phyloP scores from a whole-genome alignment of 768 basidiomycete genomes.

The Filobasidium wieringae region DNA sequence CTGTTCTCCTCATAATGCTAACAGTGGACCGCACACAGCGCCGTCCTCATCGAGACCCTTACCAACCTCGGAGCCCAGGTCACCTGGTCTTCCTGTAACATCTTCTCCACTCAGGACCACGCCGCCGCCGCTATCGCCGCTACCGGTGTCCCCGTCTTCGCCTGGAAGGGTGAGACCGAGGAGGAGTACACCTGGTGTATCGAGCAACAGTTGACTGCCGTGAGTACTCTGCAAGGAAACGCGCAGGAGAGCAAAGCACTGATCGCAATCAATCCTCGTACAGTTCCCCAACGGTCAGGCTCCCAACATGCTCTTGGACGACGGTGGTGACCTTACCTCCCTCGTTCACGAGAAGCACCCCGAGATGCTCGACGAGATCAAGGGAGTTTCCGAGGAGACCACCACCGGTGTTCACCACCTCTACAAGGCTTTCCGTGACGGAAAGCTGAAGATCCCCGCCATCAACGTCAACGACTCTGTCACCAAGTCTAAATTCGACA shows the following conservation, averaged over 20 bases:
- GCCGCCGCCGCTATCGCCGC: constrained; percentile 97
- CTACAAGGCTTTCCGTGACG: constrained; percentile 94
- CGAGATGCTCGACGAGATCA: constrained; percentile 68
- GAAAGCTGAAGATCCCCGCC: constrained; percentile 89
- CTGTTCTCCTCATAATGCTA: not conserved
- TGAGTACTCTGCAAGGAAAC: no score
- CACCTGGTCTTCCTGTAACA: constrained; percentile 99
- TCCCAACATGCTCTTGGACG: constrained; percentile 98
- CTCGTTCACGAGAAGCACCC: constrained; percentile 95
- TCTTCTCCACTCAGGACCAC: constrained; percentile 99
- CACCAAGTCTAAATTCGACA: constrained; percentile 93
- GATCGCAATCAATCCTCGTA: no score
- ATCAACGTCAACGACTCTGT: constrained; percentile 99
- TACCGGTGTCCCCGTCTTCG: constrained; percentile 94
- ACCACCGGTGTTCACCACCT: constrained; percentile 99
- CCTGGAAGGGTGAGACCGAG: constrained; percentile 99
- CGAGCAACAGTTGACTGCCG: constrained; percentile 76
- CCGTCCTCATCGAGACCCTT: constrained; percentile 96
- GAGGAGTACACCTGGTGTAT: constrained; percentile 98
- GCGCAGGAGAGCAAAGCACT: no score
- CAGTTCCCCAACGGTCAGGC: constrained; percentile 64
- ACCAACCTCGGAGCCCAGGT: constrained; percentile 91
- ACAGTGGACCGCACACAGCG: constrained; percentile 49
- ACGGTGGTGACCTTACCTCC: constrained; percentile 90
- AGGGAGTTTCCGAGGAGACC: constrained; percentile 96